phyloP scores from a whole-genome alignment of 352 stramenopile genomes.

The Phytophthora macrochlamydospora region DNA sequence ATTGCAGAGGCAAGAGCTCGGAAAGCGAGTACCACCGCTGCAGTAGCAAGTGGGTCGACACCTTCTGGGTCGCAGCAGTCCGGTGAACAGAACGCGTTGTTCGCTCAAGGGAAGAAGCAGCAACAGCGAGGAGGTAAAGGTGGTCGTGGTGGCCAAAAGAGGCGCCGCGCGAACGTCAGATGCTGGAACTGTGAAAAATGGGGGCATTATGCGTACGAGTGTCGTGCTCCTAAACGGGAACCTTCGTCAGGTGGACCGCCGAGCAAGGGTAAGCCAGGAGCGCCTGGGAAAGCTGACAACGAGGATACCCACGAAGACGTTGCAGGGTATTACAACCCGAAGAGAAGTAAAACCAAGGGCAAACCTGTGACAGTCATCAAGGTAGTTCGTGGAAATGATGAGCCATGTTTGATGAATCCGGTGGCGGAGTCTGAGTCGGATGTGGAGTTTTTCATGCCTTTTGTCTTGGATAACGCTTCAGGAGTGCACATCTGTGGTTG shows the following conservation, averaged over 20 bases:
- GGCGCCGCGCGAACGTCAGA: background rate
- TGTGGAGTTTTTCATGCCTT: background rate
- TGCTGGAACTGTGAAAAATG: slow-evolving; percentile 15
- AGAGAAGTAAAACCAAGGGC: background rate
- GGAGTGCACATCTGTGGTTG: slow-evolving; percentile 2
- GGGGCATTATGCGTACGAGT: slow-evolving; percentile 8
- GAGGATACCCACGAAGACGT: background rate
- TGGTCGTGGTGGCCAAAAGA: background rate
- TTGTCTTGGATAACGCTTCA: slow-evolving; percentile 13
- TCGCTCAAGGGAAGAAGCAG: background rate
- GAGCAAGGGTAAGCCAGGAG: background rate
- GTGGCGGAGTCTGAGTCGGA: background rate
- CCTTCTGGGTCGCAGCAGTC: background rate
- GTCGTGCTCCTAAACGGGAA: background rate
- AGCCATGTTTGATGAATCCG: background rate
- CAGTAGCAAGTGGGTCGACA: background rate
- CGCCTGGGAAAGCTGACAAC: background rate
- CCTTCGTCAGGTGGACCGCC: background rate
- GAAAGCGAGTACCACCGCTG: background rate
- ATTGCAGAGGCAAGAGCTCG: background rate
- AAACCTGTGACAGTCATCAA: background rate
- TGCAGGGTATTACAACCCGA: background rate
- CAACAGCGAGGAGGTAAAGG: background rate
- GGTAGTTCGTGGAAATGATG: background rate
- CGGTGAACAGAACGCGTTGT: background rate